A percentile compares a stretch with the other conserved stretches of the same genome.
Conservation (phyloP, 2,329 filamentous ascomycete species). For the Zelopaecilomyces penicillatus region DNA sequence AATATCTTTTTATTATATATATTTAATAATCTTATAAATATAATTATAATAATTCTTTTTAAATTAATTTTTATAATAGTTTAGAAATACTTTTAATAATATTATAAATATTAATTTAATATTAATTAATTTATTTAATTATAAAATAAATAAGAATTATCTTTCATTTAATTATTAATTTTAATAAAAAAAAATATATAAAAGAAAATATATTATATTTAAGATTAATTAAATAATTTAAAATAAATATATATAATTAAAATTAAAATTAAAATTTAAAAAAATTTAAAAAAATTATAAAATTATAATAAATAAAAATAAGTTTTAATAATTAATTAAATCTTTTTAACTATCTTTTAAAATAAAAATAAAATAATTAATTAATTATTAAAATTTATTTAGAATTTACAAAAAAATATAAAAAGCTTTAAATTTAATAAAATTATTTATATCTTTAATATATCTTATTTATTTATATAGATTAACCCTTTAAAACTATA, state of each 20-base stretch:
- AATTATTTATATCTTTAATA: not conserved
- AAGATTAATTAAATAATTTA: no score
- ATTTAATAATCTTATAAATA: not conserved
- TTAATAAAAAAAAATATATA: no score
- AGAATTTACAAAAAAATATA: not conserved
- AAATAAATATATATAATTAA: no score
- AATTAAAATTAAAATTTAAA: no score
- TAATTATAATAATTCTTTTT: not conserved
- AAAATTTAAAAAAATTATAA: no score
- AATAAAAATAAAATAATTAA: not conserved
- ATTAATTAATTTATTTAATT: not conserved
- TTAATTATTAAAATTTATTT: no score
- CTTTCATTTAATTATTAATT: no score
- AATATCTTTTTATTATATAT: not conserved
- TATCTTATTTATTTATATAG: no score
- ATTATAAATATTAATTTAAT: not conserved
- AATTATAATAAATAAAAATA: slow-evolving; percentile 1
- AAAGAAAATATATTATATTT: no score
- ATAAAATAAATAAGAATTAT: no score
- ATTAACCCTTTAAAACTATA: not conserved
- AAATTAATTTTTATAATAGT: no score
- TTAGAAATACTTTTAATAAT: not conserved
- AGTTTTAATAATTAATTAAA: no score
- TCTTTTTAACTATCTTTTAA: not conserved
- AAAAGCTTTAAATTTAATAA: not conserved